A percentile compares a stretch with the other conserved stretches of the same genome.
Conservation (phyloP, 441 rosid species). For the Populus hybrid region DNA sequence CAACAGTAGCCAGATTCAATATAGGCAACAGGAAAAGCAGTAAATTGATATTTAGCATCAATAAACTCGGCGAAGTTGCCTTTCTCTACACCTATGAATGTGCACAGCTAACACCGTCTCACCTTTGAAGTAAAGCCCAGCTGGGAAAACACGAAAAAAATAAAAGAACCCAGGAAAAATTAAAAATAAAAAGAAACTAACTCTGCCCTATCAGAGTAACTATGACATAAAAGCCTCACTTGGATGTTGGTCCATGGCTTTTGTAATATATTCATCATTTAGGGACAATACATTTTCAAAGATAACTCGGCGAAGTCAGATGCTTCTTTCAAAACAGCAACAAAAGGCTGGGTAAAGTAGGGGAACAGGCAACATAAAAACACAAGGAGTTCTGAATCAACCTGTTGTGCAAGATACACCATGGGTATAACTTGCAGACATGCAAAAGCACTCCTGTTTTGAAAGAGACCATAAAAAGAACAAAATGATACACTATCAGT, state of each 20-base stretch:
- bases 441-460: not conserved
- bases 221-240: conserved; percentile 58
- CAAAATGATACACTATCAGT: conserved; percentile 30
- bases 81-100: not conserved
- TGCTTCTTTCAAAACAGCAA: not conserved
- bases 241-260: conserved; percentile 52
- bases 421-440: not conserved
- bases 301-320: not conserved
- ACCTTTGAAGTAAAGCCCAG: not conserved
- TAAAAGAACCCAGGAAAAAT: not conserved
- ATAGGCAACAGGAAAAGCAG: conserved; percentile 27
- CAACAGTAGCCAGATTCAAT: not conserved
- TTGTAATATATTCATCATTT: conserved; percentile 35
- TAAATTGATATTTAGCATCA: conserved; percentile 16
- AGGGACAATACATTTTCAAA: conserved; percentile 15
- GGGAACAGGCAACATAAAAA: too few species aligned
- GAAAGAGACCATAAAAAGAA: not conserved
- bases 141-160: not conserved
- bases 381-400: not conserved
- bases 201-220: conserved; percentile 55
- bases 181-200: not conserved
- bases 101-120: not conserved
- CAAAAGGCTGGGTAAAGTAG: not conserved
- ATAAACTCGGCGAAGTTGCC: conserved; percentile 31
- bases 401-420: not conserved